phyloP scores from a whole-genome alignment of 2,329 filamentous ascomycete species.

The Plectosphaerella plurivora region DNA sequence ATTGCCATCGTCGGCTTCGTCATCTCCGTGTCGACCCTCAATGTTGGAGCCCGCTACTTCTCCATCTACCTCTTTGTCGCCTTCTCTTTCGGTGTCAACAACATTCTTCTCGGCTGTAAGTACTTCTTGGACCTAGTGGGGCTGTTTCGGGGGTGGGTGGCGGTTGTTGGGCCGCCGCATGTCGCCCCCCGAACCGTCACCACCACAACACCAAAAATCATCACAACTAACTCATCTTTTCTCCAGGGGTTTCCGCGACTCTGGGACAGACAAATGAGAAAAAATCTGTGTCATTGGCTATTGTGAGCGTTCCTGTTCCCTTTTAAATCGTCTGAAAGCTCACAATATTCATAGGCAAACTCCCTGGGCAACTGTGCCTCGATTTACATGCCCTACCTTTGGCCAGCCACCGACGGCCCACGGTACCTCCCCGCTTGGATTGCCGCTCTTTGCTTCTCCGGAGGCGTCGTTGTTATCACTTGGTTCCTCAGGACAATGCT shows the following conservation, averaged over 20 bases:
- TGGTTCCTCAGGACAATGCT: slow-evolving; percentile 29
- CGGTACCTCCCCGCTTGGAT: slow-evolving; percentile 13
- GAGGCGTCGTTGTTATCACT: slow-evolving; percentile 26
- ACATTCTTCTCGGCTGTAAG: slow-evolving; percentile 35
- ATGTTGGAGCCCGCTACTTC: slow-evolving; percentile 18
- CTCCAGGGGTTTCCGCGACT: slow-evolving; percentile 22
- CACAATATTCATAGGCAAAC: no score
- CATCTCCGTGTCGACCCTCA: slow-evolving; percentile 16
- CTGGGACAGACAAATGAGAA: slow-evolving; percentile 41
- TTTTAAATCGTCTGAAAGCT: no score
- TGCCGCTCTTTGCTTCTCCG: slow-evolving; percentile 17
- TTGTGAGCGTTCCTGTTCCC: slow-evolving; percentile 10
- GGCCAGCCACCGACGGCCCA: slow-evolving; percentile 22
- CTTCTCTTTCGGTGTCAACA: slow-evolving; percentile 34
- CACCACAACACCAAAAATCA: no score
- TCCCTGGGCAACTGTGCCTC: slow-evolving; percentile 28
- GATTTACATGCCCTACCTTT: slow-evolving; percentile 35
- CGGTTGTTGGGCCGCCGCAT: slow-evolving; percentile 22
- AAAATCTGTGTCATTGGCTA: slow-evolving; percentile 36
- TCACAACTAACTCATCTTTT: no score
- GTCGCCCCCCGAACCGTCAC: no score
- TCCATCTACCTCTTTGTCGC: slow-evolving; percentile 32
- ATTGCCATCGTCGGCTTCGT: slow-evolving; percentile 34
- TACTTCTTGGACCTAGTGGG: no score
- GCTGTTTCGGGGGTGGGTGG: no score